A percentile compares a stretch with the other conserved stretches of the same genome.
Conservation (phyloP, 768 basidiomycete genomes). For the Leucogyrophana mollusca region DNA sequence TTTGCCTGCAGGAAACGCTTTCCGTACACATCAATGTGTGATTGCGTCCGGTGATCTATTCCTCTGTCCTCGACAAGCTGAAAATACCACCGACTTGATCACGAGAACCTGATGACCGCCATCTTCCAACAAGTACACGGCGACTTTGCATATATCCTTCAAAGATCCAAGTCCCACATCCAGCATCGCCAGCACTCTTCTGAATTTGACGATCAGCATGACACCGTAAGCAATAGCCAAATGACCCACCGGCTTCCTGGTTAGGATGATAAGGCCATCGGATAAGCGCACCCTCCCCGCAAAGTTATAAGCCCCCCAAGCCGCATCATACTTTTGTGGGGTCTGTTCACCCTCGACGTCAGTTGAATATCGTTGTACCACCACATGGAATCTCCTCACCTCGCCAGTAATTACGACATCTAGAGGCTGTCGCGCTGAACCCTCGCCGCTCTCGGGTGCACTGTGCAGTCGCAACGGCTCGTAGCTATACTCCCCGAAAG, state of each 20-base stretch:
- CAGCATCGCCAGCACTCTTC: conserved; percentile 40
- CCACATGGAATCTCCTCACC: conserved; percentile 16
- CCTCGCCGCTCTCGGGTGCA: conserved; percentile 25
- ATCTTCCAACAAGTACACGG: conserved; percentile 51
- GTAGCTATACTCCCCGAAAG: conserved; percentile 23
- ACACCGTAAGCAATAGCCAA: conserved; percentile 3
- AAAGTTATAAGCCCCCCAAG: conserved; percentile 68
- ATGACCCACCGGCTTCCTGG: conserved; percentile 55
- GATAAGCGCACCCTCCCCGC: conserved; percentile 52
- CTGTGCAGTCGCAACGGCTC: conserved; percentile 29
- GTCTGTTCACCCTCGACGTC: conserved; percentile 38
- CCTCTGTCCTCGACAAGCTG: conserved; percentile 47
- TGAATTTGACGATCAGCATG: conserved; percentile 18
- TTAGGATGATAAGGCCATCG: conserved; percentile 60
- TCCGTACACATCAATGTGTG: not conserved
- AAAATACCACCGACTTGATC: conserved; percentile 51
- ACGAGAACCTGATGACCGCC: conserved; percentile 38
- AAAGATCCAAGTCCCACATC: conserved; percentile 53
- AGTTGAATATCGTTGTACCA: conserved; percentile 4
- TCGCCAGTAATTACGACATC: conserved; percentile 37
- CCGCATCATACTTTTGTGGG: conserved; percentile 47
- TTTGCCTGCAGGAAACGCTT: not conserved
- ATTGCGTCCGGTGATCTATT: conserved; percentile 11
- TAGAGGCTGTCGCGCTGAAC: conserved; percentile 27
- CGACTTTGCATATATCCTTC: conserved; percentile 53